Base-by-base conservation (phyloP, 176 grass and related monocot species). In the Oryza glumipatula region DNA sequence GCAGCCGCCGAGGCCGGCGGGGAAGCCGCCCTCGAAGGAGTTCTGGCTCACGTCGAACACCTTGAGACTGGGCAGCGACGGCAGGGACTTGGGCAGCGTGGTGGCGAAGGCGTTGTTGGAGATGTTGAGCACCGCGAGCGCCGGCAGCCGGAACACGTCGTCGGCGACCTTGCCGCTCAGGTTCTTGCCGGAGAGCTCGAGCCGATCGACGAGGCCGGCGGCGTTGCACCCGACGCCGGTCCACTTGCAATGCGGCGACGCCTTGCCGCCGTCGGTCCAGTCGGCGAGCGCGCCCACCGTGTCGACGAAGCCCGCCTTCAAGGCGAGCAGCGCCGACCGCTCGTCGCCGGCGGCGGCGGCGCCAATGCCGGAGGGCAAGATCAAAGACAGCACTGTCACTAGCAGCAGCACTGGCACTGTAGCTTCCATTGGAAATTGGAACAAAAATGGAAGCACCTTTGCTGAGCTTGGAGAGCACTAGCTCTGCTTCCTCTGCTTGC, bases 31-130 rank as follows among this genome's bases (percentile, higher is more conserved):
- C 9, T 82, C 83, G 70, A 98, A 95, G 21, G 85, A 82, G 86
- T 98, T 98, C 68, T 88, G 89, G 80, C 96, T 98, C 3, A 94
- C 76, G 85, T 98, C 96, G 41, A 98, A 68, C 81, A 84, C 89
- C 74, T 80, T 68, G 44, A 98, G 91, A 7, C 16, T 78, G 51
- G 83, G 77, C 36, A 98, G 73, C 65, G 82, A 32, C 9, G 93
- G 76, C 1, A 98, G 9, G 10, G 96, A 90, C 68, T 82, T 86
- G 35, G 96, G 93, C 58, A 98, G 87, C 32, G 87, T 43, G 69
- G 89, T 71, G 60, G 44, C 85, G 89, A 98, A 95, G 66, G 89
- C 72, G 35, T 95, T 98, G 91, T 84, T 88, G 16, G 88, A 95
- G 35, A 98, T 85, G 80, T 98, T 98, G 85, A 98, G 87, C n/a